Evolutionary conservation across 2,329 filamentous ascomycete genomes (phyloP), one percentile per base, ranked within the genome.

Genomic region (Xylaria sp.): DNA sequence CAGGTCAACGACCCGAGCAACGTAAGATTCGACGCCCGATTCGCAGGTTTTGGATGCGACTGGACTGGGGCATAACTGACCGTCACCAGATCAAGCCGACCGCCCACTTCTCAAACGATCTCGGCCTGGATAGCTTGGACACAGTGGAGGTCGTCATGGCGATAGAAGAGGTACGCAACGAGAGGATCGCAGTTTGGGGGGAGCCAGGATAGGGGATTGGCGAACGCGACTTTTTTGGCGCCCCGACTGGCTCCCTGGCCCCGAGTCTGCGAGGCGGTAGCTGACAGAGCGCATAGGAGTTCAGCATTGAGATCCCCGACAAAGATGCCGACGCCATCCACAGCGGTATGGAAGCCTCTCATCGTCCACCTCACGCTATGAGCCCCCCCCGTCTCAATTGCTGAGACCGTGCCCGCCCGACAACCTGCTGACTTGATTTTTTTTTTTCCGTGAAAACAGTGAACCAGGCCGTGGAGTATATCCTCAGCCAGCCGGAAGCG

Each of bases 131-230:
- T 81, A 95, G 90, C 78, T 85, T 99, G 76, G 94, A 99, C 76
- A 97, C 94, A 61, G 94, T 99, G 62, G 94, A 99, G 83, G 94
- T 99, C 65, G 94, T 99, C 69, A 99, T 99, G 94, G 94, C 94
- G 64, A 97, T 99, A 78, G 94, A 99, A 85, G 94, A 99, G 87
- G 89, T 92, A 77, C 62, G 75, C 39, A 20, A 4, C 24, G n/a
- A n/a, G n/a, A 37, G 38, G 13, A 26, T 45, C 22, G 24, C 34
- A 8, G 13, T 17, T 29, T 1, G 7, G 34, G 19, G 4, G 34
- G 19, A 3, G 17, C n/a, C 22, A 19, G 29, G 16, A 3, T 18
- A 37, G 18, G 29, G 29, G 16, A 3, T 18, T 39, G 18, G 29
- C 11, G 39, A 50, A 20, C 9, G 7, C 2, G 1, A 2, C 41